These are phyloP conservation scores for Fusarium penzigii DNA, from an alignment of 2,329 filamentous ascomycete genomes.

Conservation along the genomic window DNA sequence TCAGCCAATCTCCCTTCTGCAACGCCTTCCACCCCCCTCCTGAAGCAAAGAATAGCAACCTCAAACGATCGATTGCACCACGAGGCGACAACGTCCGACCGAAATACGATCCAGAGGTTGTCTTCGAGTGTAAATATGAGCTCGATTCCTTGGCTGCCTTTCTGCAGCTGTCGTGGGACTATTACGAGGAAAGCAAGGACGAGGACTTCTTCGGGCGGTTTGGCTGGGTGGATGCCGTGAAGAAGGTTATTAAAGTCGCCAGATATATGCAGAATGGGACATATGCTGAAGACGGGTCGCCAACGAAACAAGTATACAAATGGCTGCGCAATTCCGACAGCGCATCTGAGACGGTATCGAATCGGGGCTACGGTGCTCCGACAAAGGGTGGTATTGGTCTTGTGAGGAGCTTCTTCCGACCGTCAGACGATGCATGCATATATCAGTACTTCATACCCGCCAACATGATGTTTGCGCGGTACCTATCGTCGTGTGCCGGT, in stretches of 20 bases:
- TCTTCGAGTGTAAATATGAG: constrained; percentile 97
- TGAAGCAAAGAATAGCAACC: constrained; percentile 52
- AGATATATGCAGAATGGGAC: constrained; percentile 73
- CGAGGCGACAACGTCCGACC: constrained; percentile 61
- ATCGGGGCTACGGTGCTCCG: constrained; percentile 78
- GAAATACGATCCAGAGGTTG: constrained; percentile 64
- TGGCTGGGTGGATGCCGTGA: constrained; percentile 72
- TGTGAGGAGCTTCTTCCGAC: constrained; percentile 84
- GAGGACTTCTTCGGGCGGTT: constrained; percentile 70
- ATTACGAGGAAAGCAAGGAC: constrained; percentile 73
- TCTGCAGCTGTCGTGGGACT: constrained; percentile 77
- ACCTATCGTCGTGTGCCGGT: constrained; percentile 52
- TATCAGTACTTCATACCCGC: constrained; percentile 86
- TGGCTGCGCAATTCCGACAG: constrained; percentile 73
- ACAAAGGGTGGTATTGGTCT: constrained; percentile 78
- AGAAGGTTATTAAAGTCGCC: constrained; percentile 68
- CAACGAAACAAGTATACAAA: constrained; percentile 66
- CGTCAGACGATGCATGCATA: constrained; percentile 84
- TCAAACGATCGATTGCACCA: constrained; percentile 22
- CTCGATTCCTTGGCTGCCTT: constrained; percentile 89
- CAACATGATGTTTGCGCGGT: constrained; percentile 80
- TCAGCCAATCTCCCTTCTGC: constrained; percentile 76
- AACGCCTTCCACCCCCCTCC: constrained; percentile 91
- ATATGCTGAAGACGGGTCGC: constrained; percentile 60
- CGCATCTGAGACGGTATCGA: constrained; percentile 78